Evolutionary conservation across 129 eudicot species (phyloP), one percentile per base, ranked within the genome.

Genomic region (Flaveria linearis): DNA sequence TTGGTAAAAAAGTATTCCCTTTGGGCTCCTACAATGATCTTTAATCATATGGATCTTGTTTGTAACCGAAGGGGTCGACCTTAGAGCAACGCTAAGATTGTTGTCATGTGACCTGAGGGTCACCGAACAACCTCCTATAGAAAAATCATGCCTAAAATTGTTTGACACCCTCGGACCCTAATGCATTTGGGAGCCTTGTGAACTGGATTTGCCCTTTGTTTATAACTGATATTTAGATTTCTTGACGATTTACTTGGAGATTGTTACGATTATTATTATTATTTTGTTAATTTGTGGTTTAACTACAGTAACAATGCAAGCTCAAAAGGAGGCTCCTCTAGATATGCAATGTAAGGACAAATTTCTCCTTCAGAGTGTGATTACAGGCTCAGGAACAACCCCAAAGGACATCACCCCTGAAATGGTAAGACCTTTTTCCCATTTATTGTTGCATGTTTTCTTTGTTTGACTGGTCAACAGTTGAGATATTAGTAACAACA

Each of bases 311-410:
- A 93, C 98, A 74, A 90, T 93, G 98, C 98, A 93, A 87, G 97
- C 96, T 71, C 98, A 90, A 65, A 93, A 86, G 83, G 98, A 93
- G 73, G 87, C 91, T 68, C 98, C 98, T 78, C 53, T 91, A 58
- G 98, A 88, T 71, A 81, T 93, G 95, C 95, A 93, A 80, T 93
- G 98, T 80, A 88, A 78, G 78, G 98, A 93, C 76, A 93, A 93
- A 65, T 93, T 93, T 84, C 90, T 93, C 78, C 97, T 93, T 77
- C 98, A 93, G 82, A 86, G 98, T 78, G 96, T 87, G 57, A 75
- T 86, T 75, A 88, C 92, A 45, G 81, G 62, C 28, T 25, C 84
- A 9, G 98, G 84, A 36, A 82, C 82, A 78, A 51, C 86, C 47
- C 67, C 87, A 7, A 88, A 88, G 80, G 97, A 93, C 75, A 90